Conservation (phyloP, 2,329 filamentous ascomycete species). For the Hysterium pulicare region DNA sequence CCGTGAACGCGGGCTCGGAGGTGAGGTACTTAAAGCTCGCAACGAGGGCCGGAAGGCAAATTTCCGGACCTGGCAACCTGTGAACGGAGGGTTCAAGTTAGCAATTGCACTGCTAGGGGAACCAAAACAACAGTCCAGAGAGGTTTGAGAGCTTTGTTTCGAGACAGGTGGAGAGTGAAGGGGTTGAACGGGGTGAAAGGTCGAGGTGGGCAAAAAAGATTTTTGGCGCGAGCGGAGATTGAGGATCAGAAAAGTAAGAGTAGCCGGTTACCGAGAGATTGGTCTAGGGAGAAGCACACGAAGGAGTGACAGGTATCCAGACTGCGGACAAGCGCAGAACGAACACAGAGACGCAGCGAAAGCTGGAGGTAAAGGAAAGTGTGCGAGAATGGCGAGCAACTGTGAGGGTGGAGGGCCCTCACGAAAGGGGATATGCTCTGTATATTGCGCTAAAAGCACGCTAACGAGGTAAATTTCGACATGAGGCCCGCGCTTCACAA, state of each 20-base stretch:
- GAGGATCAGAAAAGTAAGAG: conserved; percentile 10
- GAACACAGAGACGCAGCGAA: conserved; percentile 24
- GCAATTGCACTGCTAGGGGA: conserved; percentile 12
- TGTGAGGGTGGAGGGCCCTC: conserved; percentile 11
- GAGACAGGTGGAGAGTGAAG: conserved; percentile 25
- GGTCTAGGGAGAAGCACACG: conserved; percentile 9
- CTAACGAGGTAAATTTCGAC: too few species aligned
- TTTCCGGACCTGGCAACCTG: conserved; percentile 5
- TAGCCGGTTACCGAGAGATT: conserved; percentile 33
- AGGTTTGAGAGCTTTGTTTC: too few species aligned
- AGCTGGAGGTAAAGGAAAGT: conserved; percentile 9
- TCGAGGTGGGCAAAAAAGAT: conserved; percentile 28
- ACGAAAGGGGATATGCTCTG: conserved; percentile 25
- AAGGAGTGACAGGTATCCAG: conserved; percentile 34
- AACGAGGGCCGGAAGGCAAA: conserved; percentile 11
- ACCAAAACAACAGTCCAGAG: conserved; percentile 5
- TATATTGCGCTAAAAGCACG: conserved; percentile 22
- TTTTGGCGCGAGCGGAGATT: conserved; percentile 32
- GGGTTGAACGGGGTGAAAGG: conserved; percentile 17
- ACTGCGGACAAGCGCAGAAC: conserved; percentile 19
- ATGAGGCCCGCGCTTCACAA: too few species aligned
- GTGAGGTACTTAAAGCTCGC: conserved; percentile 9
- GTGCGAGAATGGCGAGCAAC: conserved; percentile 11
- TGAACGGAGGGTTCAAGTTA: not conserved
- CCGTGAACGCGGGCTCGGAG: conserved; percentile 6